Conservation (phyloP, 108 stramenopile genomes). For the Cyclotella sp. region DNA sequence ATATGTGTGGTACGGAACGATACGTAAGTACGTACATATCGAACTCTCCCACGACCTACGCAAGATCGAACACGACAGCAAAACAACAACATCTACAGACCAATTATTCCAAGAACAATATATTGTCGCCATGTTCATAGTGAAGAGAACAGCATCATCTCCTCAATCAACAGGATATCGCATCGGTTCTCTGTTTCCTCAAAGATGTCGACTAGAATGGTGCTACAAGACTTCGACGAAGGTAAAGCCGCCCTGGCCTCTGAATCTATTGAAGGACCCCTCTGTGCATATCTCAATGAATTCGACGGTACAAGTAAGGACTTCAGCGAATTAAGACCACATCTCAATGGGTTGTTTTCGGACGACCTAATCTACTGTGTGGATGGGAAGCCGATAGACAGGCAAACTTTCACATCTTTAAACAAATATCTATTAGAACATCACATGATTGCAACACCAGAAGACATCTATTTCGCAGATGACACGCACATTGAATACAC, state of each 20-base stretch:
- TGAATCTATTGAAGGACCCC: conserved; percentile 22
- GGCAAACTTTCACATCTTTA: conserved; percentile 2
- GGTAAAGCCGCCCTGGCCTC: neutral
- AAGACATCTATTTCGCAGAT: conserved; percentile 28
- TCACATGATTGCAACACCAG: conserved; percentile 23
- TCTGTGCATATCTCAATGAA: conserved; percentile 21
- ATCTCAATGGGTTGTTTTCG: conserved; percentile 25
- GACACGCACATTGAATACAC: conserved; percentile 32
- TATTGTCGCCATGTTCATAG: no score
- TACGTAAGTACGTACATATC: no score
- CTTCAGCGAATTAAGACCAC: conserved; percentile 5
- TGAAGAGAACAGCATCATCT: no score
- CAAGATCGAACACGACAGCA: no score
- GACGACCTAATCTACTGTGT: conserved; percentile 17
- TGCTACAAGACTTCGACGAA: neutral
- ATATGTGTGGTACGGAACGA: no score
- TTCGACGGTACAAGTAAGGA: conserved; percentile 31
- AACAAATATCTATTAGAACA: conserved; percentile 16
- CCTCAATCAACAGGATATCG: no score
- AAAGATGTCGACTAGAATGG: neutral
- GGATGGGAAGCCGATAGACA: conserved; percentile 12
- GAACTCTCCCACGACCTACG: no score
- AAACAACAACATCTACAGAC: no score
- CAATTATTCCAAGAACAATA: no score
- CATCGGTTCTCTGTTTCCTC: neutral